A percentile compares a stretch with the other conserved stretches of the same genome.
phyloP scores from a whole-genome alignment of 225 moss, liverwort and hornwort species.

The Rhytidiadelphus loreus region DNA sequence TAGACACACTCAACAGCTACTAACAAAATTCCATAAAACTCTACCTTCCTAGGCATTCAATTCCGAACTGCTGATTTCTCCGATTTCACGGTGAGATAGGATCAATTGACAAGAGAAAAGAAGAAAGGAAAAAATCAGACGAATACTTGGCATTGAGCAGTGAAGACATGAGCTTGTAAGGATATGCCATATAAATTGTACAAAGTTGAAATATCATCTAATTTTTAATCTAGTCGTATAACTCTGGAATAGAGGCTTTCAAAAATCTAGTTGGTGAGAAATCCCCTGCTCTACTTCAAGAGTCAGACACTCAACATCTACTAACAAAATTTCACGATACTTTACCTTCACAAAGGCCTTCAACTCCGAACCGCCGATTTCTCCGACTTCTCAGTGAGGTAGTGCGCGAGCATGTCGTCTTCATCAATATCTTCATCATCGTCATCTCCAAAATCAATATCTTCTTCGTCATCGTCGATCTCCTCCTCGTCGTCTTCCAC shows the following conservation, averaged over 20 bases:
- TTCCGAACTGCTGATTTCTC: constrained; percentile 27
- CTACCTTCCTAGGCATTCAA: constrained; percentile 4
- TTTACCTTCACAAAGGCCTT: background rate
- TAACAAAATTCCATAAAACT: background rate
- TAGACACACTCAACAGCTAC: background rate
- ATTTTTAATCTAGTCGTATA: background rate
- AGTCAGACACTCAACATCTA: background rate
- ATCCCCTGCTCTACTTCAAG: background rate
- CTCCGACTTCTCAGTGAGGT: constrained; percentile 58
- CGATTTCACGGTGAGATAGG: constrained; percentile 46
- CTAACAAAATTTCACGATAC: background rate
- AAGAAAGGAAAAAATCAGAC: background rate
- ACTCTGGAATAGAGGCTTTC: background rate
- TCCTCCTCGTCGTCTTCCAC: constrained; percentile 48
- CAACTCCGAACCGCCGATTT: constrained; percentile 36
- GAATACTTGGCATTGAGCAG: background rate
- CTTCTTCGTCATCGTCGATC: constrained; percentile 51
- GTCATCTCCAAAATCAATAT: constrained; percentile 49
- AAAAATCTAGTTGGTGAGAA: background rate
- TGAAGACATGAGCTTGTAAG: background rate
- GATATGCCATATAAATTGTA: constrained; percentile 2
- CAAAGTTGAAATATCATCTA: background rate
- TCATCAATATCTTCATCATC: constrained; percentile 91
- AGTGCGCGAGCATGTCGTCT: constrained; percentile 90
- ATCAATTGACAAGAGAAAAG: background rate